Percentiles rank a stretch among this genome's conserved stretches.
Evolutionary conservation across 768 basidiomycete species (phyloP).

Genomic region (Hemileccinum impolitum): DNA sequence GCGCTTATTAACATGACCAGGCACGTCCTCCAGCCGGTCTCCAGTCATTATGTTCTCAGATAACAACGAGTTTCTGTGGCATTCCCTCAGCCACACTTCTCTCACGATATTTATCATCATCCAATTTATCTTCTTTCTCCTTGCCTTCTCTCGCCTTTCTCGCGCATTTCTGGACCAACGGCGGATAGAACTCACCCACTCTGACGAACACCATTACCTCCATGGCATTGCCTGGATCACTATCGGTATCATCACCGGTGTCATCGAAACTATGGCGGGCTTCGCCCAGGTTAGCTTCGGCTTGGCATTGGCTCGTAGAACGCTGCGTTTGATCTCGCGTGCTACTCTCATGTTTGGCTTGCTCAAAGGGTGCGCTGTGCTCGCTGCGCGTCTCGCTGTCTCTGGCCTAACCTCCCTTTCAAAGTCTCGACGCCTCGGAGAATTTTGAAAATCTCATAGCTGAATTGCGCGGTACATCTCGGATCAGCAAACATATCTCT

Average conservation of each 20-base stretch:
- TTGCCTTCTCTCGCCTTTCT: conserved; percentile 57
- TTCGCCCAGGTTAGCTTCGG: conserved; percentile 56
- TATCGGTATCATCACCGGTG: conserved; percentile 58
- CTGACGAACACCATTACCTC: conserved; percentile 46
- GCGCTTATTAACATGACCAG: conserved; percentile 9
- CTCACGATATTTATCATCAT: conserved; percentile 56
- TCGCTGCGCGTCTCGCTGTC: background rate
- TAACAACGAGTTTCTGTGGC: conserved; percentile 40
- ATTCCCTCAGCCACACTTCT: conserved; percentile 56
- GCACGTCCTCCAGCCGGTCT: conserved; percentile 1
- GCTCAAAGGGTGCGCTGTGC: conserved; percentile 58
- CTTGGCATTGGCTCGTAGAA: conserved; percentile 50
- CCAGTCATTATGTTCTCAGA: conserved; percentile 43
- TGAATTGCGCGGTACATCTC: conserved; percentile 33
- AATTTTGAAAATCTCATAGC: conserved; percentile 47
- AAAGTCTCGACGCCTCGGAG: conserved; percentile 48
- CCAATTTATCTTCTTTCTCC: conserved; percentile 55
- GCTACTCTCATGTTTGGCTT: conserved; percentile 58
- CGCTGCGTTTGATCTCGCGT: conserved; percentile 53
- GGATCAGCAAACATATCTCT: conserved; percentile 32
- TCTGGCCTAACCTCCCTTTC: background rate
- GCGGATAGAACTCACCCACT: conserved; percentile 43
- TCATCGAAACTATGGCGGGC: conserved; percentile 61
- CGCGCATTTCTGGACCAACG: conserved; percentile 49
- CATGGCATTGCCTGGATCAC: conserved; percentile 67